Conservation (phyloP, 495 filamentous ascomycete species). For the Chlorociboria aeruginascens region DNA sequence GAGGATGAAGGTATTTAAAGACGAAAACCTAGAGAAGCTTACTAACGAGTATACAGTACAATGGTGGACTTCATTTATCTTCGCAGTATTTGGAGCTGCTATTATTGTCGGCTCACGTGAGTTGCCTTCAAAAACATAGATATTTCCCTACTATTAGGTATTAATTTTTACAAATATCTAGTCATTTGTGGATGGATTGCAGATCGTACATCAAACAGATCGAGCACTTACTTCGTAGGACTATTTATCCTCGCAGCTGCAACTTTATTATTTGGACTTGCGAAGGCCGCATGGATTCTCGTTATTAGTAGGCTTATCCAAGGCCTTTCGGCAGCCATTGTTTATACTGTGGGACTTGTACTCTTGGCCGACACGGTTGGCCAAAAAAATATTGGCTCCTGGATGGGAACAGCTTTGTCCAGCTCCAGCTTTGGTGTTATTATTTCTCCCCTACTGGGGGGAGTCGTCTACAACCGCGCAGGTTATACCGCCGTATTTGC, state of each 20-base stretch:
- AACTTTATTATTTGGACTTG: background rate
- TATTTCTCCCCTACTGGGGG: slow-evolving; percentile 37
- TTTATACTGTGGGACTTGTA: slow-evolving; percentile 70
- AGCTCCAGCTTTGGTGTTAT: background rate
- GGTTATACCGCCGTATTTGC: slow-evolving; percentile 65
- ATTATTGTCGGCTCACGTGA: background rate
- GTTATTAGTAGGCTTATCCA: slow-evolving; percentile 61
- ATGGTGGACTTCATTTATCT: background rate
- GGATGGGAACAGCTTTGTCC: slow-evolving; percentile 39
- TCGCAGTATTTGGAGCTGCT: background rate
- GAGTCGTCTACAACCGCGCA: slow-evolving; percentile 55
- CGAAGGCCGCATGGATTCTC: slow-evolving; percentile 33
- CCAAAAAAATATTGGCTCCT: slow-evolving; percentile 46
- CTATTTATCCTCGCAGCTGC: background rate
- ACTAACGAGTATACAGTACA: background rate
- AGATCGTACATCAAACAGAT: background rate
- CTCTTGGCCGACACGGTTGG: slow-evolving; percentile 73
- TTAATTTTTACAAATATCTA: background rate
- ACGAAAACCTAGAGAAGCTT: no score
- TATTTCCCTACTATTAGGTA: background rate
- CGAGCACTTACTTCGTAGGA: background rate
- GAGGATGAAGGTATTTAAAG: no score
- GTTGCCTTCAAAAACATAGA: background rate
- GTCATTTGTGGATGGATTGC: background rate
- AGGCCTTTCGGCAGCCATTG: slow-evolving; percentile 61